These are phyloP conservation scores for Lodderomyces margitis DNA, from an alignment of 1,139 yeast species.

Conservation along the genomic window DNA sequence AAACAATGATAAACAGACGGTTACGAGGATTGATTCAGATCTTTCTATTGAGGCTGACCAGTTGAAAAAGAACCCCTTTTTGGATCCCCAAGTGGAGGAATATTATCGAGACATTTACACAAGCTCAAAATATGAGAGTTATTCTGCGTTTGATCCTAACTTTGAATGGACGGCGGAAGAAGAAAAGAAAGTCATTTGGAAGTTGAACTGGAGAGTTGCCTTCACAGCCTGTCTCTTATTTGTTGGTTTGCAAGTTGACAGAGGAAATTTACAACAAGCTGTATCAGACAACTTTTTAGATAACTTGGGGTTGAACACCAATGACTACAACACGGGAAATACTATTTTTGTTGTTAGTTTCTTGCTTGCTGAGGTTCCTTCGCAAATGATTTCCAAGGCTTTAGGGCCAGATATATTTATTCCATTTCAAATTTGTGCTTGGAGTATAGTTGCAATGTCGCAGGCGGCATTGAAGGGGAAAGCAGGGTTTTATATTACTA, in stretches of 20 bases:
- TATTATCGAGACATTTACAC: constrained; percentile 25
- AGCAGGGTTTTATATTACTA: constrained; percentile 25
- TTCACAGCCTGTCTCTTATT: constrained; percentile 30
- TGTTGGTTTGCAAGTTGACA: constrained; percentile 31
- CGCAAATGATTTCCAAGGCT: constrained; percentile 30
- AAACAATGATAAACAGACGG: neutral
- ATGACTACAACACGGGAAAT: constrained; percentile 32
- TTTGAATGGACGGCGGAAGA: constrained; percentile 34
- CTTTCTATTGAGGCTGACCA: neutral
- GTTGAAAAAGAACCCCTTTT: constrained; percentile 11
- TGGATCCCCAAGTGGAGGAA: constrained; percentile 12
- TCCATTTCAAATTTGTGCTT: constrained; percentile 31
- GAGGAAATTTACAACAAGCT: constrained; percentile 32
- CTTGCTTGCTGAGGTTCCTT: constrained; percentile 32
- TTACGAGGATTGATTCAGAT: neutral
- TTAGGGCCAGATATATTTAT: constrained; percentile 33
- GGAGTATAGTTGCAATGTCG: constrained; percentile 30
- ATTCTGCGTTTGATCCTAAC: constrained; percentile 32
- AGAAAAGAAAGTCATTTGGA: constrained; percentile 25
- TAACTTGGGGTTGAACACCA: constrained; percentile 27
- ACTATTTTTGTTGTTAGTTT: constrained; percentile 29
- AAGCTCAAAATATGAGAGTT: constrained; percentile 31
- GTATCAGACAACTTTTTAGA: constrained; percentile 29
- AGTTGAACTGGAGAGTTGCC: constrained; percentile 27
- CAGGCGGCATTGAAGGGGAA: constrained; percentile 27